A percentile compares a stretch with the other conserved stretches of the same genome.
These are phyloP conservation scores for Curvularia eragrostidis DNA, from an alignment of 2,329 filamentous ascomycete species.

Conservation along the genomic window DNA sequence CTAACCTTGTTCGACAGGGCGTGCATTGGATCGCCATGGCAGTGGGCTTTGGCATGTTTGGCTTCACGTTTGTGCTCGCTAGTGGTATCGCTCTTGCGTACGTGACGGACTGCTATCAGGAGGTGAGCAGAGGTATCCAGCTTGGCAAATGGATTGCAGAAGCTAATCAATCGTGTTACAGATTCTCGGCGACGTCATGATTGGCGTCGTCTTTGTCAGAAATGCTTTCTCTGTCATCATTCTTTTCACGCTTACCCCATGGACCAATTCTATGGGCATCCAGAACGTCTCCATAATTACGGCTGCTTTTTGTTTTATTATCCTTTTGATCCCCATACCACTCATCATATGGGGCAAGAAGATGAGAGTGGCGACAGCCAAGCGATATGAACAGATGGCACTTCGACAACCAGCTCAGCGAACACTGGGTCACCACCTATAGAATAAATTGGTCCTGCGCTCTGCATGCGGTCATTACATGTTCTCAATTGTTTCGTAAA, in stretches of 20 bases:
- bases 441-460: neutral
- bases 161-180: slow-evolving; percentile 1
- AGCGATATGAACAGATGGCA: slow-evolving; percentile 19
- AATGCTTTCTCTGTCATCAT: slow-evolving; percentile 55
- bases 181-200: slow-evolving; percentile 57
- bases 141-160: neutral
- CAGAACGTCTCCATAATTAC: slow-evolving; percentile 53
- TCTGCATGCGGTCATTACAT: neutral
- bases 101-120: slow-evolving; percentile 46
- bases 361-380: slow-evolving; percentile 18
- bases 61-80: slow-evolving; percentile 47
- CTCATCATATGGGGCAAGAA: slow-evolving; percentile 26
- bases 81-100: slow-evolving; percentile 50
- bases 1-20: slow-evolving; percentile 24
- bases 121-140: slow-evolving; percentile 6
- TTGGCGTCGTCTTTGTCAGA: slow-evolving; percentile 55
- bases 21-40: slow-evolving; percentile 39
- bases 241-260: slow-evolving; percentile 56
- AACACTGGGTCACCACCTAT: slow-evolving; percentile 5
- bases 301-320: slow-evolving; percentile 43
- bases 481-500: neutral
- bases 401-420: slow-evolving; percentile 20
- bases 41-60: slow-evolving; percentile 49
- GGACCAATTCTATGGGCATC: slow-evolving; percentile 50
- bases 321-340: slow-evolving; percentile 32